Evolutionary conservation across 1,284 basidiomycete genomes (phyloP).

Genomic region (Hypsizygus ulmarius): DNA sequence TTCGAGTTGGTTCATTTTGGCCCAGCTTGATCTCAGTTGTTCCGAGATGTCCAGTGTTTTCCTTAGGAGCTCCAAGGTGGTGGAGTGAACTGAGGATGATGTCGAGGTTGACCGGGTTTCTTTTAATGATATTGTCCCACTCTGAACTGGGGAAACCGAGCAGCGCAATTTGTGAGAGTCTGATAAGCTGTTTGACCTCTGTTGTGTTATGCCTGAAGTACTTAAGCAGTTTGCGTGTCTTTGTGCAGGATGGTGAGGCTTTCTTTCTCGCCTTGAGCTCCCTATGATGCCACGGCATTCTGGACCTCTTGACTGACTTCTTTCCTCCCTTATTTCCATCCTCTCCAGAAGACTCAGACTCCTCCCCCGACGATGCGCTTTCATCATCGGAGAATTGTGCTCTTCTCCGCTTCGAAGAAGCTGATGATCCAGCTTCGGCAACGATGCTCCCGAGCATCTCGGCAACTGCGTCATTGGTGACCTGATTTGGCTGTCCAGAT

Average conservation of each 20-base stretch:
- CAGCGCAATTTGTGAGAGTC: background rate
- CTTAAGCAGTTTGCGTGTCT: background rate
- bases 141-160: slow-evolving; percentile 19
- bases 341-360: too few species aligned
- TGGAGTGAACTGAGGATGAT: slow-evolving; percentile 21
- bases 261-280: background rate
- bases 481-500: too few species aligned
- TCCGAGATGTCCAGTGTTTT: slow-evolving; percentile 19
- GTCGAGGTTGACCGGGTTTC: slow-evolving; percentile 24
- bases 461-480: too few species aligned
- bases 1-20: slow-evolving; percentile 14
- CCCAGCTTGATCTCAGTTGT: slow-evolving; percentile 19
- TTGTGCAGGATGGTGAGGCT: background rate
- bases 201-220: background rate
- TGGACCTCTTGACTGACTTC: background rate
- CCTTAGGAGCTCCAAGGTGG: slow-evolving; percentile 15
- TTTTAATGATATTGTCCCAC: slow-evolving; percentile 23
- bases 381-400: too few species aligned
- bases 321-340: too few species aligned
- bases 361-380: too few species aligned
- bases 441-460: too few species aligned
- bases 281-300: background rate
- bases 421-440: too few species aligned
- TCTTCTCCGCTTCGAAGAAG: too few species aligned
- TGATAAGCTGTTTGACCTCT: background rate